These are phyloP conservation scores for Larix kaempferi DNA, from an alignment of 75 land plant genomes.

Conservation along the genomic window DNA sequence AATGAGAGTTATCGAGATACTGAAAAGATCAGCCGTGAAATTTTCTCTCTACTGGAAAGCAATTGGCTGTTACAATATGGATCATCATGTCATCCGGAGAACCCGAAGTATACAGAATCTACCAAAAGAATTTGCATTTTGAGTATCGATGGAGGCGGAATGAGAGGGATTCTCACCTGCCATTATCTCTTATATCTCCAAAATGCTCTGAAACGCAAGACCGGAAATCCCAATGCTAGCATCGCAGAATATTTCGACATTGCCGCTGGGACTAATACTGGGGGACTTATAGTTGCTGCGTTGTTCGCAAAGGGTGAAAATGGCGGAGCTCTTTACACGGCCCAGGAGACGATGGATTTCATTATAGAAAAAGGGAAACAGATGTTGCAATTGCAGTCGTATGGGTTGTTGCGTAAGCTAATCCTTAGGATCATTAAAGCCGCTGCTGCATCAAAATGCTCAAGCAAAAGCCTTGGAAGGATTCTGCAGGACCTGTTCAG, in stretches of 20 bases:
- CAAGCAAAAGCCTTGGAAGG: constrained; percentile 18
- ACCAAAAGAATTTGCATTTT: constrained; percentile 23
- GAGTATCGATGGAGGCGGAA: constrained; percentile 35
- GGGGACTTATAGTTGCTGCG: constrained; percentile 28
- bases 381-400: constrained; percentile 12
- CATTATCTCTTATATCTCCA: constrained; percentile 21
- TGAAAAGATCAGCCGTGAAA: not conserved
- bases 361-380: constrained; percentile 18
- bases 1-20: too few relatives aligned
- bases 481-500: constrained; percentile 19
- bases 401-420: not conserved
- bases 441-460: not conserved
- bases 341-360: constrained; percentile 21
- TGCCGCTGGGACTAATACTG: constrained; percentile 30
- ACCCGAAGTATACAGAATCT: not conserved
- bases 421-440: too few relatives aligned
- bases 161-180: constrained; percentile 30
- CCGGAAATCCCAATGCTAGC: constrained; percentile 23
- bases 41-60: not conserved
- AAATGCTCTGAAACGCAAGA: constrained; percentile 14
- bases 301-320: constrained; percentile 18
- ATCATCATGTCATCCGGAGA: too few relatives aligned
- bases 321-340: constrained; percentile 19
- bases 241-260: constrained; percentile 35
- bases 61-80: too few relatives aligned